Base-by-base conservation (phyloP, 352 stramenopile genomes). In the Pythium volutum region DNA sequence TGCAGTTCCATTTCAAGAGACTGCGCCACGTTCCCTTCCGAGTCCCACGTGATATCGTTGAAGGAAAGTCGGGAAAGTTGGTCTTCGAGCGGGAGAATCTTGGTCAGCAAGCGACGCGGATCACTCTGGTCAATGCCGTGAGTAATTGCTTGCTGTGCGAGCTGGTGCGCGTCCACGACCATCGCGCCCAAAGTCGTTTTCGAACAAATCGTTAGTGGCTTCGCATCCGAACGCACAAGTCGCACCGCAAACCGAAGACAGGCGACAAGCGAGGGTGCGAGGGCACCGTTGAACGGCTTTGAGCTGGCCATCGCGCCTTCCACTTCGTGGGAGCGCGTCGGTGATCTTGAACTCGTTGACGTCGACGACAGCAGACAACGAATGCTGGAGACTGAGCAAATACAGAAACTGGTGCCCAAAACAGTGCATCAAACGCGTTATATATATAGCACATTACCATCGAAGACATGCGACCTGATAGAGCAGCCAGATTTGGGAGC, bases 1-100 rank as follows among this genome's bases (percentile, higher is more conserved):
- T 76, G 33, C 1, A 90, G 47, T 45, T 88, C 78, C 67, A 88
- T 88, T 39, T 82, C 71, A 22, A 90, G 67, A 6, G 74, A 87
- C 42, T 87, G 62, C 1, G 39, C 34, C 1, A 76, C 75, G 3
- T 49, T 34, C 1, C 81, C 81, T 51, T 85, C 66, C 0, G 77
- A 76, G 47, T 90, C 80, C 80, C 80, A 90, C 10, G 76, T 80
- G 33, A 87, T 46, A 34, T 90, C 76, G 16, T 71, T 73, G 29
- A 87, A 69, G 18, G 53, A 56, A 18, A 88, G 33, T 0, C 27
- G 22, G 0, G 18, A 42, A 25, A 81, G 36, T 8, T 64, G 36
- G 8, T 54, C 54, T n/a, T 64, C 43, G 7, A 45, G 20, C 16
- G 23, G 3, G 15, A 23, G 4, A 6, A 62, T n/a, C 23, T 58